phyloP scores from a whole-genome alignment of 441 rosid genomes.

The Populus hybrid region DNA sequence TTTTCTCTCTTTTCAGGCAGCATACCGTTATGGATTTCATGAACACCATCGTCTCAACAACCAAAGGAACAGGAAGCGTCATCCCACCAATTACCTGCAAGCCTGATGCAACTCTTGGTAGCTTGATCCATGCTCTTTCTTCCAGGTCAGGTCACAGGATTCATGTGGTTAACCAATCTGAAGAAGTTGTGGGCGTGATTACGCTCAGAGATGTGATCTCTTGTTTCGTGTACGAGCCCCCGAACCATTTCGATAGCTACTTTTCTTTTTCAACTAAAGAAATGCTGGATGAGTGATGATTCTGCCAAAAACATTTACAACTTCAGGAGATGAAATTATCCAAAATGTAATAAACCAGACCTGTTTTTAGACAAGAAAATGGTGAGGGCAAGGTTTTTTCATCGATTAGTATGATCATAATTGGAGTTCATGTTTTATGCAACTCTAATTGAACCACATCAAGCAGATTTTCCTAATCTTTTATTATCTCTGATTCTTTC shows the following conservation, averaged over 20 bases:
- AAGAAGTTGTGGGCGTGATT: conserved; percentile 69
- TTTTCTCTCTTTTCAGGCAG: too few relatives aligned
- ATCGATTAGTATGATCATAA: too few relatives aligned
- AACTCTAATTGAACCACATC: background rate
- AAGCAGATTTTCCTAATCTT: background rate
- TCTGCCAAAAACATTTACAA: conserved; percentile 7
- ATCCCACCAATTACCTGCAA: conserved; percentile 61
- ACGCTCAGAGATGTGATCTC: conserved; percentile 89
- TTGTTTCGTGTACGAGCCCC: conserved; percentile 80
- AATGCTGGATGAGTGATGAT: conserved; percentile 40
- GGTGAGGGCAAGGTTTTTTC: too few relatives aligned
- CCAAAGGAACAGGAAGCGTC: conserved; percentile 41
- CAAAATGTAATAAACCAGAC: background rate
- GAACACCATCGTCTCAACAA: conserved; percentile 37
- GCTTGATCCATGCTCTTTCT: conserved; percentile 67
- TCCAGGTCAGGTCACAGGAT: conserved; percentile 68
- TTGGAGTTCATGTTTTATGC: too few relatives aligned
- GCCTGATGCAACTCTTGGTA: conserved; percentile 56
- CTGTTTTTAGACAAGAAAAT: background rate
- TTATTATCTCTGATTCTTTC: background rate
- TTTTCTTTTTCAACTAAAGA: conserved; percentile 59
- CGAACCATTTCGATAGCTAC: conserved; percentile 54
- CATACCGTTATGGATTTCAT: conserved; percentile 55
- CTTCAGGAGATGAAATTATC: background rate
- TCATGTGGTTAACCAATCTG: conserved; percentile 41